phyloP scores from a whole-genome alignment of 1,139 yeast species.

The Blastobotrys illinoisensis region DNA sequence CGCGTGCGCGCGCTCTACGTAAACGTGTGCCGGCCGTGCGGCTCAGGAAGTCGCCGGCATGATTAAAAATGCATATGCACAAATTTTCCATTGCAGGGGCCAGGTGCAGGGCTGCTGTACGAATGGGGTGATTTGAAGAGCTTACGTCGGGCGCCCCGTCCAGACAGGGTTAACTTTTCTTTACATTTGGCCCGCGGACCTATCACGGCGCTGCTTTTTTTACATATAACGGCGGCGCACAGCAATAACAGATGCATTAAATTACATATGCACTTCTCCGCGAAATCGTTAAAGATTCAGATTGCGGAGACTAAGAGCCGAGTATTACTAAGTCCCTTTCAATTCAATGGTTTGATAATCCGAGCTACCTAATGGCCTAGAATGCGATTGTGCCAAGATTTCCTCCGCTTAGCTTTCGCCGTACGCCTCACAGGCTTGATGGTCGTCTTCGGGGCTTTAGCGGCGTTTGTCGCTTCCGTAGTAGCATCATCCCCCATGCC shows the following conservation, averaged over 20 bases:
- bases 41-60: not conserved
- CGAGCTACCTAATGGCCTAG: slow-evolving; percentile 1
- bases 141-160: not conserved
- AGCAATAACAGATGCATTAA: not conserved
- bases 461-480: not conserved
- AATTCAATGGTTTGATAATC: slow-evolving; percentile 13
- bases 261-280: not conserved
- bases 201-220: too few relatives aligned
- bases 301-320: too few relatives aligned
- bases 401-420: not conserved
- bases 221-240: too few relatives aligned
- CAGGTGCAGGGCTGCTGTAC: not conserved
- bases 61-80: too few relatives aligned
- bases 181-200: not conserved
- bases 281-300: too few relatives aligned
- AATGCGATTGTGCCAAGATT: not conserved
- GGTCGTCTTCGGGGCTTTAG: too few relatives aligned
- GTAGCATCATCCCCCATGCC: slow-evolving; percentile 24
- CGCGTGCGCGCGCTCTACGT: not conserved
- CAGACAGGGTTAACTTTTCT: not conserved
- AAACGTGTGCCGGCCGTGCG: too few relatives aligned
- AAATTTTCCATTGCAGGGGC: not conserved
- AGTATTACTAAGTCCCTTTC: not conserved
- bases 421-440: not conserved
- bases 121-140: not conserved